Percentiles rank a stretch among this genome's conserved stretches.
These are phyloP conservation scores for Teunomyces atbi DNA, from an alignment of 805 yeast genomes.

Conservation along the genomic window DNA sequence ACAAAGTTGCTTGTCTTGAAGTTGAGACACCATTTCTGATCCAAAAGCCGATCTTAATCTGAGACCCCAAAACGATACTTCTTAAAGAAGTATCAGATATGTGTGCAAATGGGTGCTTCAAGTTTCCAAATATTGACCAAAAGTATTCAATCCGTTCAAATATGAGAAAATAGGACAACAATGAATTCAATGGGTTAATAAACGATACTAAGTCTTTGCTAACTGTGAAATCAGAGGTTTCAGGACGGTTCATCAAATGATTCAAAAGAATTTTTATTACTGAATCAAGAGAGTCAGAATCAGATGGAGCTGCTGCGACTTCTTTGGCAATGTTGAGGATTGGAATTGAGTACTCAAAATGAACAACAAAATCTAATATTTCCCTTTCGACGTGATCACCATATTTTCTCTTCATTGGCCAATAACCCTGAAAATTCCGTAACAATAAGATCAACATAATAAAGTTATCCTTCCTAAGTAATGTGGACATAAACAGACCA, in stretches of 20 bases:
- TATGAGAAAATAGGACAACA: conserved; percentile 47
- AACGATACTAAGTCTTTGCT: conserved; percentile 54
- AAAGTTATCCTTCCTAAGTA: conserved; percentile 32
- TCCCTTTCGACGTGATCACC: conserved; percentile 72
- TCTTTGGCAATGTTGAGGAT: conserved; percentile 41
- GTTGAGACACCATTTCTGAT: conserved; percentile 65
- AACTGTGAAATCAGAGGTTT: conserved; percentile 40
- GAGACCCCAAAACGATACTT: conserved; percentile 59
- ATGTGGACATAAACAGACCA: neutral
- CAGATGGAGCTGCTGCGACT: conserved; percentile 21
- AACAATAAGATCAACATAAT: conserved; percentile 38
- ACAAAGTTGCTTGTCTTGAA: conserved; percentile 49
- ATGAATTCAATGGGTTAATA: conserved; percentile 57
- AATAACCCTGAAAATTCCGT: conserved; percentile 56
- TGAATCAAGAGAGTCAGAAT: conserved; percentile 17
- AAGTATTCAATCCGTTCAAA: conserved; percentile 26
- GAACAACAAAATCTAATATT: conserved; percentile 47
- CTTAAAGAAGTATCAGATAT: conserved; percentile 60
- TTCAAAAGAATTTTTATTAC: conserved; percentile 31
- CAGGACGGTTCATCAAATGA: conserved; percentile 30
- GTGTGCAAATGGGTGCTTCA: conserved; percentile 36
- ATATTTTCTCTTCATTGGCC: conserved; percentile 53
- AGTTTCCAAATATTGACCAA: conserved; percentile 9
- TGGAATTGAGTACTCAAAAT: conserved; percentile 48
- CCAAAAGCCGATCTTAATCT: conserved; percentile 67